phyloP scores from a whole-genome alignment of 2,329 filamentous ascomycete genomes.

The Chrysosporium keratinophilum region DNA sequence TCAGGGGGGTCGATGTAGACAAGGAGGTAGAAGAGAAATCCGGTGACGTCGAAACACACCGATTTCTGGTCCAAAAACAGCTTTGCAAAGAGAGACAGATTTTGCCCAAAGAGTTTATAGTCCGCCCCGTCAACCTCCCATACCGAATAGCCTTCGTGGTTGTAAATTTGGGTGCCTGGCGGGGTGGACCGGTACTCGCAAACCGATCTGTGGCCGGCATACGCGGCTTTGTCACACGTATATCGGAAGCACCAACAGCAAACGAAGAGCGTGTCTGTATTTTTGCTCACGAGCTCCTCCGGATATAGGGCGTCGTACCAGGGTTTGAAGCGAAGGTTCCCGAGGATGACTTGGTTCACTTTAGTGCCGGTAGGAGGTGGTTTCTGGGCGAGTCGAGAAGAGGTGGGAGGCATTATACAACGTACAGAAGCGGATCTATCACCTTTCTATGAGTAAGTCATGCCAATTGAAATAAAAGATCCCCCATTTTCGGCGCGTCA shows the following conservation, averaged over 20 bases:
- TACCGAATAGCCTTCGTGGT: constrained; percentile 69
- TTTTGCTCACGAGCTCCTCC: constrained; percentile 50
- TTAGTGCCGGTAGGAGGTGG: constrained; percentile 51
- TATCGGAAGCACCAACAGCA: constrained; percentile 95
- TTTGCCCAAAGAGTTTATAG: constrained; percentile 84
- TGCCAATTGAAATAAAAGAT: background rate
- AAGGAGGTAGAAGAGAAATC: constrained; percentile 89
- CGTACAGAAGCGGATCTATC: constrained; percentile 6
- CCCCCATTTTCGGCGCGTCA: background rate
- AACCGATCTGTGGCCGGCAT: constrained; percentile 32
- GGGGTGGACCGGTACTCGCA: constrained; percentile 47
- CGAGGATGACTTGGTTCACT: constrained; percentile 76
- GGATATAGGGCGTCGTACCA: constrained; percentile 91
- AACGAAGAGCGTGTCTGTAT: constrained; percentile 60
- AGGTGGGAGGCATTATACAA: constrained; percentile 10
- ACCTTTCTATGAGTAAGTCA: constrained; percentile 9
- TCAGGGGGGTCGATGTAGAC: constrained; percentile 55
- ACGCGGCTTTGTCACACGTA: constrained; percentile 40
- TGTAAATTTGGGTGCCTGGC: constrained; percentile 67
- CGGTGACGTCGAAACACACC: constrained; percentile 91
- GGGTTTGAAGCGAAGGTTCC: constrained; percentile 70
- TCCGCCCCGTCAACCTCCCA: constrained; percentile 89
- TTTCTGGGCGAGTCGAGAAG: constrained; percentile 15
- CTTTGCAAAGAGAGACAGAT: constrained; percentile 90
- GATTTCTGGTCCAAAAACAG: constrained; percentile 97